Conservation (phyloP, 441 rosid genomes). For the Biscutella auriculata region DNA sequence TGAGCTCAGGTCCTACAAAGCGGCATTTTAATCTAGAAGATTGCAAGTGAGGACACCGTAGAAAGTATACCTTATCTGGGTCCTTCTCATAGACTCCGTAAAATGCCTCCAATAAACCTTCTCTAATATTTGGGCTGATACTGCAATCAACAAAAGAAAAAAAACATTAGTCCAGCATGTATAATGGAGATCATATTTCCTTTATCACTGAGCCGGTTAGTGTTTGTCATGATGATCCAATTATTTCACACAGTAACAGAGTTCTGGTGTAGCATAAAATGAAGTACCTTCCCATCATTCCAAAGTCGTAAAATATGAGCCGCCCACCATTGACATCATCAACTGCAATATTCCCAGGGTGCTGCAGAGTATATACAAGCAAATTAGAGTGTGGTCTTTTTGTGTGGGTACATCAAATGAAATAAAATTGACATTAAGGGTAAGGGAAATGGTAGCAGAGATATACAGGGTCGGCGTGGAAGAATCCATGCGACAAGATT, state of each 20-base stretch:
- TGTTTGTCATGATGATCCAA: background rate
- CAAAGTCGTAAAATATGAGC: conserved; percentile 92
- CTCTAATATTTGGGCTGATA: conserved; percentile 88
- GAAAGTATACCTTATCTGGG: conserved; percentile 64
- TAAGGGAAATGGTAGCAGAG: background rate
- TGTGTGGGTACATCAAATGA: background rate
- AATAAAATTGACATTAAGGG: background rate
- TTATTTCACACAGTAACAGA: background rate
- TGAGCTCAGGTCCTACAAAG: conserved; percentile 8
- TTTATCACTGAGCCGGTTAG: background rate
- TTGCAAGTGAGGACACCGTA: background rate
- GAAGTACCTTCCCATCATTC: conserved; percentile 98
- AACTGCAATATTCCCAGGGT: conserved; percentile 97
- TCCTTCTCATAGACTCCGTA: conserved; percentile 94
- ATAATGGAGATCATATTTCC: background rate
- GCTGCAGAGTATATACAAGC: conserved; percentile 32
- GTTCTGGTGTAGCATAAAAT: background rate
- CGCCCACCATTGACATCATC: conserved; percentile 98
- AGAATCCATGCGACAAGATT: conserved; percentile 93
- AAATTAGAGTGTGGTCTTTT: background rate
- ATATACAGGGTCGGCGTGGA: conserved; percentile 96
- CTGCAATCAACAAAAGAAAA: conserved; percentile 32
- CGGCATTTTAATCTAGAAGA: background rate
- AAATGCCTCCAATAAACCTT: conserved; percentile 79
- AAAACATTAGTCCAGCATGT: conserved; percentile 4